phyloP scores from a whole-genome alignment of 495 filamentous ascomycete genomes.

The Penicillium manginii region DNA sequence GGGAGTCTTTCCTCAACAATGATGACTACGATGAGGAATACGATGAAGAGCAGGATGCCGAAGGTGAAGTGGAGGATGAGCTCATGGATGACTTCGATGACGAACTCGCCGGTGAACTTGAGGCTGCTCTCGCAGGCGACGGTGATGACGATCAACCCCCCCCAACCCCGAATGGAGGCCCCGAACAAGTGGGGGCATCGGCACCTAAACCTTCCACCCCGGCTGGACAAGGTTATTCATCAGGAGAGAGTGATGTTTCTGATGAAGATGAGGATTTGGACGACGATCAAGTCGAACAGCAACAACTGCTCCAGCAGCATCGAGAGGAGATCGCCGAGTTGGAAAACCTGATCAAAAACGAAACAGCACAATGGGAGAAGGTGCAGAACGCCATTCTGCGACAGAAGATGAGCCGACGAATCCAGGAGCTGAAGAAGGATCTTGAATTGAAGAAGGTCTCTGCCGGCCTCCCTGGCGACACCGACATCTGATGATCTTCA shows the following conservation, averaged over 20 bases:
- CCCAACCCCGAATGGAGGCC: conserved; percentile 13
- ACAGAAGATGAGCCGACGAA: conserved; percentile 52
- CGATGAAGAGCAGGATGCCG: conserved; percentile 59
- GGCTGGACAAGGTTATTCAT: conserved; percentile 38
- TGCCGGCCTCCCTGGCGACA: conserved; percentile 45
- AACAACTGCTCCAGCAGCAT: conserved; percentile 52
- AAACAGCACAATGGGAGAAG: conserved; percentile 47
- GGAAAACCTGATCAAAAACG: conserved; percentile 48
- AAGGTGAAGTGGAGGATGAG: conserved; percentile 53
- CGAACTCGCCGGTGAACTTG: conserved; percentile 57
- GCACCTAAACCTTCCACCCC: conserved; percentile 43
- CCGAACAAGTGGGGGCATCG: conserved; percentile 36
- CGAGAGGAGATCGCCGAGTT: conserved; percentile 55
- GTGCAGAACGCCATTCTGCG: conserved; percentile 51
- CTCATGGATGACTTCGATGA: conserved; percentile 65
- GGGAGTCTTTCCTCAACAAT: conserved; percentile 46
- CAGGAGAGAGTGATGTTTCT: conserved; percentile 54
- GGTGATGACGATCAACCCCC: conserved; percentile 38
- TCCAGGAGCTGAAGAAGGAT: conserved; percentile 52
- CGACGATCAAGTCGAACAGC: conserved; percentile 52
- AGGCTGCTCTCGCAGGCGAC: conserved; percentile 55
- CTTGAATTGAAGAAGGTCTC: conserved; percentile 54
- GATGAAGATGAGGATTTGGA: conserved; percentile 68
- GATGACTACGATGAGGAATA: conserved; percentile 54
- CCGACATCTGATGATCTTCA: not conserved